Base-by-base conservation (phyloP, 1,284 basidiomycete genomes). In the Ustilago curta region DNA sequence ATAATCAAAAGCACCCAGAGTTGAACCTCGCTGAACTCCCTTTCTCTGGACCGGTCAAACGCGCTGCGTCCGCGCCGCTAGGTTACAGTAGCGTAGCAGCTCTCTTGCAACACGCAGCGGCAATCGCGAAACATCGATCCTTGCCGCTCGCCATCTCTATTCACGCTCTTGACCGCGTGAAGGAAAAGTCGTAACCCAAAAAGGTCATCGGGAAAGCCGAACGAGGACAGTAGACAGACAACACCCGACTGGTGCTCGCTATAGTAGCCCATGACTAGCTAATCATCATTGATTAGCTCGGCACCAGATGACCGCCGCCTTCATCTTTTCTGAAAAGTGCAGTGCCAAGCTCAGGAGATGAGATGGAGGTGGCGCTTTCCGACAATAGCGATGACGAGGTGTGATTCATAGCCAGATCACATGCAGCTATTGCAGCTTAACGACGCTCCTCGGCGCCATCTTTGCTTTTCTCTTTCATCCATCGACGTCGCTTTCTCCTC, bases 1-100 rank as follows among this genome's bases (percentile, higher is more conserved):
- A n/a, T n/a, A n/a, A n/a, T 40, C 5, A 40, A 39, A 18, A 51
- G 42, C 58, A 63, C 59, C 66, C 66, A 60, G 66, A 57, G 45
- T 64, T 60, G 65, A 62, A 64, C 27, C 53, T 64, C 57, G 68
- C 58, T 70, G 61, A 70, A 70, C 67, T n/a, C 49, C 49, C 8
- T 18, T 12, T 44, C 14, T 23, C n/a, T 23, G 12, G 12, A 44
- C 19, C 11, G 21, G 19, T 19, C 42, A 23, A 23, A 23, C 42
- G 19, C 42, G 42, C 42, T 23, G 42, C 18, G 21, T 44, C 19
- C 42, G 42, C 31, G 31, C 31, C 8, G 11, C 31, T 8, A n/a
- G n/a, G n/a, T n/a, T n/a, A n/a, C n/a, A n/a, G n/a, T n/a, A n/a
- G n/a, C n/a, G n/a, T n/a, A n/a, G n/a, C n/a, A n/a, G n/a, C 31